A percentile compares a stretch with the other conserved stretches of the same genome.
These are phyloP conservation scores for Teratosphaeria viscida DNA, from an alignment of 2,329 filamentous ascomycete species.

Conservation along the genomic window DNA sequence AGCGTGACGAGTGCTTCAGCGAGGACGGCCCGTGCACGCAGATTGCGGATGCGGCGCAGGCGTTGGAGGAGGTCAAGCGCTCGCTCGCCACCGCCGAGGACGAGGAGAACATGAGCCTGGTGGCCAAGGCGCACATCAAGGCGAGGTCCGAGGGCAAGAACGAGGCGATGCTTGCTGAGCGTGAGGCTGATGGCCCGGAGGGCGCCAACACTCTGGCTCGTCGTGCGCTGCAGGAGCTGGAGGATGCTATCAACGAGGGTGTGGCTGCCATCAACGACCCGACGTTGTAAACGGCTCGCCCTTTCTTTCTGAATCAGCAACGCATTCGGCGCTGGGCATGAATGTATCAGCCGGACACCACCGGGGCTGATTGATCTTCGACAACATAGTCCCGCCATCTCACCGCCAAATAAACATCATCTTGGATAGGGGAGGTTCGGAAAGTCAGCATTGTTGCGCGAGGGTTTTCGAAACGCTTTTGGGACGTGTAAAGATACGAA, in stretches of 20 bases:
- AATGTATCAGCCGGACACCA: not conserved
- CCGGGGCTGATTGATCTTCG: not conserved
- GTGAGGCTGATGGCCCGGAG: constrained; percentile 6
- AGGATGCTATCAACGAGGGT: constrained; percentile 6
- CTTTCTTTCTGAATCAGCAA: not conserved
- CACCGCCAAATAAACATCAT: not conserved
- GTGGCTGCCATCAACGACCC: constrained; percentile 1
- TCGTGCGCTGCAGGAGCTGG: constrained; percentile 6
- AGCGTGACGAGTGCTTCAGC: constrained; percentile 10
- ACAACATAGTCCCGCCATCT: not conserved
- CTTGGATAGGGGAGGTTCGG: not conserved
- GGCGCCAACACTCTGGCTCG: constrained; percentile 10
- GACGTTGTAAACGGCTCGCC: not conserved
- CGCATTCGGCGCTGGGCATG: not conserved
- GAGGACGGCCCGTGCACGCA: constrained; percentile 12
- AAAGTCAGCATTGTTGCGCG: not conserved
- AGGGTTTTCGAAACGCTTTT: not conserved
- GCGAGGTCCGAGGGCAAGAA: not conserved
- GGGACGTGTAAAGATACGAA: not conserved
- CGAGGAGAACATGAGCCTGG: not conserved
- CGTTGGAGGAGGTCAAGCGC: constrained; percentile 8
- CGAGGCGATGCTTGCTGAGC: constrained; percentile 4
- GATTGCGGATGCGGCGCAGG: constrained; percentile 15
- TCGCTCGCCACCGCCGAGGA: constrained; percentile 9
- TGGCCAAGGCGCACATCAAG: constrained; percentile 4